Evolutionary conservation across 805 yeast genomes (phyloP).

Genomic region (Teunomyces lycoperdinae): DNA sequence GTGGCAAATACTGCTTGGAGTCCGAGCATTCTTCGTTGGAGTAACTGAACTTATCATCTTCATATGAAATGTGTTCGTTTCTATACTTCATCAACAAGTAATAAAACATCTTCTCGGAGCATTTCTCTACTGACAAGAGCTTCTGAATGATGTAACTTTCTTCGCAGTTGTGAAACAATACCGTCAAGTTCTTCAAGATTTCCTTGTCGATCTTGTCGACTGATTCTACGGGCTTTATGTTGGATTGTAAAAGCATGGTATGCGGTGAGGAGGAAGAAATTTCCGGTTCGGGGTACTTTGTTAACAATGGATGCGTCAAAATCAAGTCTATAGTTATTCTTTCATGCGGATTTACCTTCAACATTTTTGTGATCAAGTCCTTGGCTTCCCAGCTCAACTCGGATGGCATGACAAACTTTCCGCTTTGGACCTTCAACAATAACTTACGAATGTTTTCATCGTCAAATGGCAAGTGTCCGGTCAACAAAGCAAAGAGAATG

Average conservation of each 20-base stretch:
- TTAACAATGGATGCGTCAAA: constrained; percentile 74
- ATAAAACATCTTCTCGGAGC: constrained; percentile 79
- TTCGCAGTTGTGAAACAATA: constrained; percentile 77
- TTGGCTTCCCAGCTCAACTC: constrained; percentile 80
- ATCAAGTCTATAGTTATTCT: constrained; percentile 80
- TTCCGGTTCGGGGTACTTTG: constrained; percentile 58
- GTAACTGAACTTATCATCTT: constrained; percentile 11
- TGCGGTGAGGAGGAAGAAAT: not conserved
- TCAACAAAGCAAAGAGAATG: constrained; percentile 85
- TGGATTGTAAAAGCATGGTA: constrained; percentile 5
- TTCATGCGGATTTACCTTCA: constrained; percentile 74
- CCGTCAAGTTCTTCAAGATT: constrained; percentile 71
- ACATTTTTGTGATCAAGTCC: constrained; percentile 78
- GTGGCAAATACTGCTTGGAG: constrained; percentile 31
- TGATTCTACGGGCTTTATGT: constrained; percentile 34
- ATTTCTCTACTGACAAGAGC: constrained; percentile 54
- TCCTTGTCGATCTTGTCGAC: constrained; percentile 64
- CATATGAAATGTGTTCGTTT: constrained; percentile 50
- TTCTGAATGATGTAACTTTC: constrained; percentile 50
- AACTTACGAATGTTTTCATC: constrained; percentile 90
- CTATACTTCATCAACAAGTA: constrained; percentile 71
- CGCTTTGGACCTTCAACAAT: constrained; percentile 86
- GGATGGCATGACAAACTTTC: constrained; percentile 79
- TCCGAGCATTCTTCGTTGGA: constrained; percentile 26
- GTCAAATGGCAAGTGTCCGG: constrained; percentile 96